Evolutionary conservation across 352 stramenopile genomes (phyloP), one percentile per base, ranked within the genome.

Genomic region (Saprolegnia diclina): DNA sequence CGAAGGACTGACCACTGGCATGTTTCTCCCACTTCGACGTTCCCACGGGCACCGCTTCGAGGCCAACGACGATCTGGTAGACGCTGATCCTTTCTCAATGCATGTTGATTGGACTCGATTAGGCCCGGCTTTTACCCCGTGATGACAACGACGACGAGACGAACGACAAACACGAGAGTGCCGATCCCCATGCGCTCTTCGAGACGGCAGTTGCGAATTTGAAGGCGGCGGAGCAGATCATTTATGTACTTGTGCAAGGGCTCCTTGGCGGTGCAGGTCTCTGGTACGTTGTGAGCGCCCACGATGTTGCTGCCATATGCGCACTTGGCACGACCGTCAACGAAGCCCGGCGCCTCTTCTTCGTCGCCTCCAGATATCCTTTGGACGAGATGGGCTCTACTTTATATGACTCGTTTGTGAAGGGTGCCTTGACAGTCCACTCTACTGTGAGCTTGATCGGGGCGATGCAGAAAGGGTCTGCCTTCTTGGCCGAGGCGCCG

Each of bases 311-410:
- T 16, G 13, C 35, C 13, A 35, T 59, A 4, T 59, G 52, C 19
- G 52, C 52, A 24, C 35, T 59, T 1, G 52, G 52, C 24, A 11
- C 11, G 13, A 24, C 16, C 1, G 11, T 24, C 13, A 59, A 59
- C 35, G 52, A 59, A 24, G 13, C 35, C 3, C 52, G 52, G 13
- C 52, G 52, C 52, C 19, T 59, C 35, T 59, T 59, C 52, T 59
- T 59, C 52, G 16, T 59, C n/a, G 35, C 24, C 35, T 21, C 52
- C 24, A 40, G 24, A 59, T 59, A 59, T 59, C 52, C 52, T 59
- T 59, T 59, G n/a, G 24, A 22, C 46, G n/a, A 22, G 2, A 54
- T 35, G 2, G 29, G 29, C 29, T 35, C 29, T 35, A 5, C 7
- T 48, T 48, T n/a, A 59, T 59, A 16, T 59, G 24, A 54, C 24